Conservation (phyloP, 768 basidiomycete genomes). For the Pholiota conissans region DNA sequence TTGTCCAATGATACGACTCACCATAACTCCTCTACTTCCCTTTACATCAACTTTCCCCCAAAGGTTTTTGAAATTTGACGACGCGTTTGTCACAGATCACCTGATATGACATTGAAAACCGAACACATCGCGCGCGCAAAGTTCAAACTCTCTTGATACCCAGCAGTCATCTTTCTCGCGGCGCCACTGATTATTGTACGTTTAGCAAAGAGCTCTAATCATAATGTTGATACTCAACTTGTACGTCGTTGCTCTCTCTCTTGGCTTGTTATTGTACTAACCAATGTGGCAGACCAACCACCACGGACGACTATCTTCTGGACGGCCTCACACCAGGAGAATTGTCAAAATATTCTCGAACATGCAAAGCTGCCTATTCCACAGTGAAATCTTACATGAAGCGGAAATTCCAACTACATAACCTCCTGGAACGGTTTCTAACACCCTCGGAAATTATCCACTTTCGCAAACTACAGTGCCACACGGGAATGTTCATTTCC, state of each 20-base stretch:
- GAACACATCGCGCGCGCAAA: background rate
- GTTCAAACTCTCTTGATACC: background rate
- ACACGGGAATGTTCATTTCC: conserved; percentile 2
- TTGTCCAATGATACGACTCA: no score
- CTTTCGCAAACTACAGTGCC: conserved; percentile 2
- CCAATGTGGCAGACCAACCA: background rate
- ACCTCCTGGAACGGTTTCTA: background rate
- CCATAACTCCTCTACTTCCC: no score
- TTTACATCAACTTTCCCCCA: no score
- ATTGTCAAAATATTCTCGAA: background rate
- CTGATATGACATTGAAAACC: background rate
- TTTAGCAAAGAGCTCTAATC: background rate
- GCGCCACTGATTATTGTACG: background rate
- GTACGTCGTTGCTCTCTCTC: background rate
- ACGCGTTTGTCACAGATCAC: background rate
- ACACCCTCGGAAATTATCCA: background rate
- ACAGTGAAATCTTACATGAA: background rate
- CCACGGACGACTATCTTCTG: background rate
- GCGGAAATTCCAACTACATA: background rate
- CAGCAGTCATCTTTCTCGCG: background rate
- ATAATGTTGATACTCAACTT: background rate
- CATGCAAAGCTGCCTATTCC: background rate
- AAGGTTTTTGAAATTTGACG: background rate
- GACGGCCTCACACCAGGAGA: background rate
- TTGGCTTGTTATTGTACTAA: background rate